Evolutionary conservation across 345 rosid genomes (phyloP).

Genomic region (Acer saccharum): DNA sequence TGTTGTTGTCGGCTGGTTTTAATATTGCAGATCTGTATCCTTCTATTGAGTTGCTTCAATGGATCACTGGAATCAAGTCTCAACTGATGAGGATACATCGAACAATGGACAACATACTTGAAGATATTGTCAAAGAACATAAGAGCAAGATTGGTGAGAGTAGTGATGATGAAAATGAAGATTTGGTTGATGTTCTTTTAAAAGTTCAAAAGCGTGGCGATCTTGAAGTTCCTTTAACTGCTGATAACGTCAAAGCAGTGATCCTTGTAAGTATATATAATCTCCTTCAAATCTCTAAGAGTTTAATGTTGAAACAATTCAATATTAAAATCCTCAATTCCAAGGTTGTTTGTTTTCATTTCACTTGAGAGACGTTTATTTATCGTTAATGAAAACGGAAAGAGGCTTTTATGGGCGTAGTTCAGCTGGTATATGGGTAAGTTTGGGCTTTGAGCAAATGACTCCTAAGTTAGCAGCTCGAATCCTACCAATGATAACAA

Average conservation of each 20-base stretch:
- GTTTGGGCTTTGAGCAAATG: no score
- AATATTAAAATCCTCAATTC: no score
- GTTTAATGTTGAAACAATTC: no score
- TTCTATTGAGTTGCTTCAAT: constrained; percentile 21
- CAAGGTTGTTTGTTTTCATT: no score
- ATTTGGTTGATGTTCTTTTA: constrained; percentile 25
- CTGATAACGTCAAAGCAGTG: constrained; percentile 39
- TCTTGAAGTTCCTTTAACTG: constrained; percentile 15
- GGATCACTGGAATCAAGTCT: constrained; percentile 20
- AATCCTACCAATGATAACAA: no score
- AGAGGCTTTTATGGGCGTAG: no score
- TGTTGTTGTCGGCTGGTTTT: constrained; percentile 15
- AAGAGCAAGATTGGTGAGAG: neutral
- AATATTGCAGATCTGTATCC: constrained; percentile 30
- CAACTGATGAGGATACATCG: constrained; percentile 18
- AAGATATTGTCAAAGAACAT: constrained; percentile 21
- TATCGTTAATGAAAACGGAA: no score
- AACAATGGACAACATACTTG: constrained; percentile 17
- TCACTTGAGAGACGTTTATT: no score
- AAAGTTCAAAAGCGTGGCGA: constrained; percentile 12
- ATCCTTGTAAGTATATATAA: constrained; percentile 20
- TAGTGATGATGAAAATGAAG: neutral
- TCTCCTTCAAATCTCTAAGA: no score
- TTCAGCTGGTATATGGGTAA: no score
- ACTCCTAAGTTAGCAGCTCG: no score